Percentiles rank a stretch among this genome's conserved stretches.
phyloP scores from a whole-genome alignment of 805 yeast species.

The Candida michaelii region DNA sequence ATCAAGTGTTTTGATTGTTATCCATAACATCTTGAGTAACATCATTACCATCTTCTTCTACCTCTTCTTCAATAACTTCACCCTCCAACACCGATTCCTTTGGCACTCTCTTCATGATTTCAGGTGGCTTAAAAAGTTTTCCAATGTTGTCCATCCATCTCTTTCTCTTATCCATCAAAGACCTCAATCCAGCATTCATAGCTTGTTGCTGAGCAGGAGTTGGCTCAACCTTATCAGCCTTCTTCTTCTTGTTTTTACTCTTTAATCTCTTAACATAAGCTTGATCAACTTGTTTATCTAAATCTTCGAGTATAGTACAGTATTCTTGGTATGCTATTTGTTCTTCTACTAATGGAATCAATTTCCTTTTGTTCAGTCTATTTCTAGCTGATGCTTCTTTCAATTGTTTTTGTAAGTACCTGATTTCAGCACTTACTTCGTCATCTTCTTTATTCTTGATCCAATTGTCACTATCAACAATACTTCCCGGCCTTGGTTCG shows the following conservation, averaged over 20 bases:
- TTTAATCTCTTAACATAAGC: constrained; percentile 82
- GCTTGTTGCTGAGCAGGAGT: constrained; percentile 58
- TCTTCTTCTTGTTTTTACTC: constrained; percentile 69
- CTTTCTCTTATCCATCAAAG: constrained; percentile 77
- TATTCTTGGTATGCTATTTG: constrained; percentile 96
- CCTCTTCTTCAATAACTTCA: constrained; percentile 33
- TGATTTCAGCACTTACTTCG: constrained; percentile 82
- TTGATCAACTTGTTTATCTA: constrained; percentile 96
- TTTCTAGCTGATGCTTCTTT: constrained; percentile 62
- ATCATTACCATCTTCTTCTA: constrained; percentile 30
- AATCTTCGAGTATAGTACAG: constrained; percentile 82
- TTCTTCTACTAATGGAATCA: constrained; percentile 76
- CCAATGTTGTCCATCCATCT: constrained; percentile 93
- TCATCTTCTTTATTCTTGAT: constrained; percentile 83
- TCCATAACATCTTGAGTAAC: constrained; percentile 19
- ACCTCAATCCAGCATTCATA: constrained; percentile 73
- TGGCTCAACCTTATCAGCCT: constrained; percentile 32
- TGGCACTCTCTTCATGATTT: constrained; percentile 78
- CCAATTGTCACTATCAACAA: constrained; percentile 71
- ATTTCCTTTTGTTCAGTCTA: constrained; percentile 59
- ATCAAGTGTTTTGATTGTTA: neutral
- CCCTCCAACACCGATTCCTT: constrained; percentile 53
- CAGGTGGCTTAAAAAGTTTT: constrained; percentile 67
- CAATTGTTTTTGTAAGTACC: constrained; percentile 69
- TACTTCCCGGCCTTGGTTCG: constrained; percentile 22